Evolutionary conservation across 208 protist genomes (phyloP), one percentile per base, ranked within the genome.

Genomic region (Tritrichomonas foetus): DNA sequence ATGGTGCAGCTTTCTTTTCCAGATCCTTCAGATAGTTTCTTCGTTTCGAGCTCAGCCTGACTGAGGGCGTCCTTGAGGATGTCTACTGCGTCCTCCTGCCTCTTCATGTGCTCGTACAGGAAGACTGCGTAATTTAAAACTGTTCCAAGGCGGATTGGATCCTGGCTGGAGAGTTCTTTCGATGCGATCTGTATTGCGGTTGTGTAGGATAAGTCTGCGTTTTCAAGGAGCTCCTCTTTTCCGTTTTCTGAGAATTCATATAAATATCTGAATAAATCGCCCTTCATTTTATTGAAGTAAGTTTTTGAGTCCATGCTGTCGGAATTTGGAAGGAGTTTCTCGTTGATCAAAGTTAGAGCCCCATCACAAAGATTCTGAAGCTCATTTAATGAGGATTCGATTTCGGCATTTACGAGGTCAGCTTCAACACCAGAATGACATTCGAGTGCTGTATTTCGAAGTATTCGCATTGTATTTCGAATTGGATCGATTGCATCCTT

Each of bases 101-200:
- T 49, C 8, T 39, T 3, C 0, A 20, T 27, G 16, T 89, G 78
- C 44, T 89, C 78, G 30, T 57, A 89, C 57, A 53, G 44, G 30
- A 89, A 89, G 30, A 89, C 78, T 20, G 78, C 41, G 27, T 89
- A 89, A n/a, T 89, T 89, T 39, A 89, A 47, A 57, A 89, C 57
- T 41, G 47, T 14, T 33, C 78, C 78, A 39, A 89, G 78, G 33
- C 78, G 41, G 57, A 89, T 57, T 39, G 78, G 78, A 89, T 89
- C 27, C 20, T 25, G 41, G 39, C 14, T 14, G 22, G 14, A 22
- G 0, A 89, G 30, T 9, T 89, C 8, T 55, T 25, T 39, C 39
- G 78, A 5, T 22, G 78, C 13, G 20, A 47, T 89, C 39, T 89
- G 27, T 16, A 89, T 44, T 2, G 78, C 78, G 3, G 16, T 20